Percentiles rank a stretch among this genome's conserved stretches.
These are phyloP conservation scores for Aegilops bicornis DNA, from an alignment of 176 grass and related monocot genomes.

Conservation along the genomic window DNA sequence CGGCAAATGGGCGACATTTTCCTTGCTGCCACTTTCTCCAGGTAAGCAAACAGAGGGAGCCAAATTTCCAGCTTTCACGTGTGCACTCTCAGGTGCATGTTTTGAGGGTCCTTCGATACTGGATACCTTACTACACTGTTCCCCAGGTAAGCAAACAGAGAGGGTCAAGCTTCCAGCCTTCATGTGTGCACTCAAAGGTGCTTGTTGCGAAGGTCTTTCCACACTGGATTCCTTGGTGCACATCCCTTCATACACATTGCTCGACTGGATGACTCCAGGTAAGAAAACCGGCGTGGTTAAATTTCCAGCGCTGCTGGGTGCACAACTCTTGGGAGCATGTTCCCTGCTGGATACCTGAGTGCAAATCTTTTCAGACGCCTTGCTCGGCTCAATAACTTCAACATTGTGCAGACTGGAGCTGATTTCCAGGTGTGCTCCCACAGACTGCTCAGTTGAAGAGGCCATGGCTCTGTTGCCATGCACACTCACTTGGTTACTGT, in stretches of 20 bases:
- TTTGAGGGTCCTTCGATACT: constrained; percentile 32
- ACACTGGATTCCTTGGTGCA: background rate
- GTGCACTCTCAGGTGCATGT: constrained; percentile 2
- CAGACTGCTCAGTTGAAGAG: constrained; percentile 28
- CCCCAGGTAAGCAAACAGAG: constrained; percentile 23
- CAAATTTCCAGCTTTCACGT: constrained; percentile 19
- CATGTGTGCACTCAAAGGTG: constrained; percentile 4
- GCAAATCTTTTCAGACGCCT: background rate
- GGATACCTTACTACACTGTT: background rate
- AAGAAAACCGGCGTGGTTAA: background rate
- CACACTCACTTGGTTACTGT: constrained; percentile 20
- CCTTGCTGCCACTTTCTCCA: constrained; percentile 22
- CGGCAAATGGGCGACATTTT: constrained; percentile 15
- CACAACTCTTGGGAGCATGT: background rate
- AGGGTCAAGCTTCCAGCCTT: constrained; percentile 17
- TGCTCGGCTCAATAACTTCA: constrained; percentile 8
- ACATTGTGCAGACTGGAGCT: constrained; percentile 24
- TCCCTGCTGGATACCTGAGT: constrained; percentile 1
- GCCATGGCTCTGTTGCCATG: background rate
- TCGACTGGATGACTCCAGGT: constrained; percentile 12
- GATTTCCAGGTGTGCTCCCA: background rate
- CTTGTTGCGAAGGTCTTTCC: constrained; percentile 28
- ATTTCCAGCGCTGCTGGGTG: constrained; percentile 11
- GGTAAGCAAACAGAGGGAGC: constrained; percentile 10
- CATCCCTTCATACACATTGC: background rate